These are phyloP conservation scores for Mucor irregularis DNA, from an alignment of 371 early-diverging fungal species.

Conservation along the genomic window DNA sequence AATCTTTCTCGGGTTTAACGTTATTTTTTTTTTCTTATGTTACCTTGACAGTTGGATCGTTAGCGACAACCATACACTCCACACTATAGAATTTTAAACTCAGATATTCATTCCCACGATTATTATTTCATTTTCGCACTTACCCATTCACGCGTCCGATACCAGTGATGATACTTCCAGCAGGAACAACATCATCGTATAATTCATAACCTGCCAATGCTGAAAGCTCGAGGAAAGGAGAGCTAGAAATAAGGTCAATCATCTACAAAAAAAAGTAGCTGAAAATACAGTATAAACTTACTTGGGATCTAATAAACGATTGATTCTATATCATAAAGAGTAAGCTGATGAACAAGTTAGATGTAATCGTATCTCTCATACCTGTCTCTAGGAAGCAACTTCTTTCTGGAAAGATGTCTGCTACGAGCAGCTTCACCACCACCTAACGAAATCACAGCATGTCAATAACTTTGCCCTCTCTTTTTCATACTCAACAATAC, in stretches of 20 bases:
- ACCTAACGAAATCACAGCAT: constrained; percentile 52
- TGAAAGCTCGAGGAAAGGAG: constrained; percentile 95
- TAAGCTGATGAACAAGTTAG: not conserved
- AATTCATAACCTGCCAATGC: constrained; percentile 92
- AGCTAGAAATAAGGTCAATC: constrained; percentile 37
- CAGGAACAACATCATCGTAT: constrained; percentile 87
- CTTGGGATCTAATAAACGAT: constrained; percentile 85
- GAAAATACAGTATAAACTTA: constrained; percentile 31
- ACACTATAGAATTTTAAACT: constrained; percentile 58
- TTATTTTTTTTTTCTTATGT: not conserved
- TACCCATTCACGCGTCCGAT: constrained; percentile 94
- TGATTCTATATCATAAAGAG: constrained; percentile 55
- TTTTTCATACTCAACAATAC: too few species aligned
- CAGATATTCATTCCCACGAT: constrained; percentile 23
- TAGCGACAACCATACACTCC: constrained; percentile 97
- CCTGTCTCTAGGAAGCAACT: constrained; percentile 95
- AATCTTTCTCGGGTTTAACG: not conserved
- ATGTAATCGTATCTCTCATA: constrained; percentile 20
- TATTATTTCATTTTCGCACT: constrained; percentile 8
- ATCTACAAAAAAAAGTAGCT: constrained; percentile 10
- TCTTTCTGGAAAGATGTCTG: constrained; percentile 85
- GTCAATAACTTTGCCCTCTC: not conserved
- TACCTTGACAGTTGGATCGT: constrained; percentile 89
- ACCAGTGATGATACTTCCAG: constrained; percentile 96
- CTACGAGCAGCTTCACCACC: constrained; percentile 90